Evolutionary conservation across 2,329 filamentous ascomycete genomes (phyloP), one percentile per base, ranked within the genome.

Genomic region (Penicillium paneum): DNA sequence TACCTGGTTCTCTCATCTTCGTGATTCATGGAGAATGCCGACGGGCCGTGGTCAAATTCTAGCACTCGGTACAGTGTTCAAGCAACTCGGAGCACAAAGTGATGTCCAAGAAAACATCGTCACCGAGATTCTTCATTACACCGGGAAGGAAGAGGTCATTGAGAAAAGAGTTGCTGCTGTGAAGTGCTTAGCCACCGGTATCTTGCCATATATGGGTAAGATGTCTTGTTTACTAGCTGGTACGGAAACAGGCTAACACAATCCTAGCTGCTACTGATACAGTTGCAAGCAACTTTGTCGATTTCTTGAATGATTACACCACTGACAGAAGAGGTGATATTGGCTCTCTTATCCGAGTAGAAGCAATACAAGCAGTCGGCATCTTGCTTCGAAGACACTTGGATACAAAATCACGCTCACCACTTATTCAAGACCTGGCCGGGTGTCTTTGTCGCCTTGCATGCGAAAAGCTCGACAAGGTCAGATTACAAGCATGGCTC

Each of bases 251-350:
- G 13, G 13, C 61, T 69, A 60, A 73, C 34, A 11, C 10, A 21
- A 15, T 26, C 8, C 19, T 43, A 76, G 74, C 62, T 54, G 52
- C 64, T n/a, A 66, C 64, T 3, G 62, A 69, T 48, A 52, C 49
- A 28, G 56, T 76, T 48, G 57, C 63, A 17, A 58, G 59, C 8
- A 64, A 69, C 48, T 61, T 78, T 24, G 52, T 71, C 2, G 52
- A 53, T 1, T 76, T 76, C 35, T 74, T 99, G 28, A 88, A 93
- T 61, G 92, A 99, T 69, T 97, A 97, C 67, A 96, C 90, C 0
- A 92, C 90, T 3, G 93, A 90, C 61, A 87, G 92, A 13, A 81
- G 91, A 53, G 94, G 94, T 15, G 94, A 99, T 67, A 82, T 97
- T 45, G 94, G 94, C 5, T 96, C 92, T 0, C 83, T 92, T 49